Evolutionary conservation across 768 basidiomycete genomes (phyloP), one percentile per base, ranked within the genome.

Genomic region (Glaciozyma martinii): DNA sequence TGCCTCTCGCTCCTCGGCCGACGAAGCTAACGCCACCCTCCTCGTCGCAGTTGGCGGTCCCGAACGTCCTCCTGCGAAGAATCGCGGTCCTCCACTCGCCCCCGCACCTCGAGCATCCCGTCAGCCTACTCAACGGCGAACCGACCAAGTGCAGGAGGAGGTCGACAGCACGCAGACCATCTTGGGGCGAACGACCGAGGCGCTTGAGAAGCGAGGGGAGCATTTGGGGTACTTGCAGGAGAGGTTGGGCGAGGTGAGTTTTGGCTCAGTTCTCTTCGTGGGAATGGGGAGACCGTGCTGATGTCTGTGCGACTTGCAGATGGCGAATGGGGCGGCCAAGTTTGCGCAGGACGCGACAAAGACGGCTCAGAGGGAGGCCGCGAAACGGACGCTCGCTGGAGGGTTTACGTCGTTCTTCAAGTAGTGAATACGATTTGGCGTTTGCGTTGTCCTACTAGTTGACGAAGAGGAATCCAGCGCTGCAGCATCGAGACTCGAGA

Each of bases 171-270:
- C 69, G 19, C 47, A 59, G 9, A 65, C 61, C 23, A 67, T 69
- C 47, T 56, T 70, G 56, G 52, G 66, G 29, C 46, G 49, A 19
- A 65, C 67, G 37, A 63, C 65, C n/a, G 66, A 72, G 19, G 73
- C 73, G 3, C 61, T 74, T 25, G 61, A 66, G 59, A 61, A 71
- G 61, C 58, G 73, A 5, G 71, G 67, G 16, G 70, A 74, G 56
- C 56, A 64, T n/a, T 63, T 74, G 9, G 57, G 55, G 30, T 59
- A 61, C 54, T 40, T 74, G n/a, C 62, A 65, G 42, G 71, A 74
- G 30, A 62, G 63, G 6, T 62, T 74, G n/a, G 63, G 60, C 15
- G 18, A 43, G 16, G 59, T 61, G 32, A 40, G 56, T 57, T 3
- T 15, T 32, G 13, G 25, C 25, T 29, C 1, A 9, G 13, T 2